Evolutionary conservation across 1,284 basidiomycete species (phyloP).

Genomic region (Rhodotorula sp.): DNA sequence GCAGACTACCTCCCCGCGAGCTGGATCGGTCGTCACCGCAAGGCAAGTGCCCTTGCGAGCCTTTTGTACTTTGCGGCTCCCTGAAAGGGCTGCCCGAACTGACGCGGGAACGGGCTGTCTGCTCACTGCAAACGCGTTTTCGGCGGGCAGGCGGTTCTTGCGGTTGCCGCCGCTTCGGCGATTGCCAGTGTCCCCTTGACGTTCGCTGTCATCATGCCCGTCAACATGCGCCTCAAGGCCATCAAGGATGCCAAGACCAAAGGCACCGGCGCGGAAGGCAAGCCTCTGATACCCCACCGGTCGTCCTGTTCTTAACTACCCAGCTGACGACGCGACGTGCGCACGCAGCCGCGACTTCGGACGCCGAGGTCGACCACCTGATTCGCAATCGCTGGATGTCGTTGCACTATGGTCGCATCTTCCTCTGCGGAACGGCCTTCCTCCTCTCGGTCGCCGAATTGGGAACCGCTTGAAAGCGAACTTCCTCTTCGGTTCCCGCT

Average conservation of each 20-base stretch:
- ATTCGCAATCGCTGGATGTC: background rate
- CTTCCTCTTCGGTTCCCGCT: background rate
- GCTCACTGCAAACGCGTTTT: background rate
- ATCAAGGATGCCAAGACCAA: background rate
- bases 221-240: conserved; percentile 6
- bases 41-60: background rate
- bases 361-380: background rate
- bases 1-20: conserved; percentile 8
- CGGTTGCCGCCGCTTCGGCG: background rate
- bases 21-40: conserved; percentile 12
- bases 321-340: too few species aligned
- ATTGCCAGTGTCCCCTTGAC: conserved; percentile 7
- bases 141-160: conserved; percentile 9
- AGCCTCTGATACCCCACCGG: too few species aligned
- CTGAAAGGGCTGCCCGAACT: too few species aligned
- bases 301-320: too few species aligned
- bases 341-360: background rate
- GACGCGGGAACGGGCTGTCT: background rate
- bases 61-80: background rate
- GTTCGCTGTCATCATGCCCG: background rate
- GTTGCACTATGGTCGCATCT: conserved; percentile 3
- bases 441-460: background rate
- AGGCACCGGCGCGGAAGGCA: background rate
- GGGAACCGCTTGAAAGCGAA: background rate
- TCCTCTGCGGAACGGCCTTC: background rate